Percentiles rank a stretch among this genome's conserved stretches.
Evolutionary conservation across 148 eudicot species (phyloP).

Genomic region (Spergularia bocconei): DNA sequence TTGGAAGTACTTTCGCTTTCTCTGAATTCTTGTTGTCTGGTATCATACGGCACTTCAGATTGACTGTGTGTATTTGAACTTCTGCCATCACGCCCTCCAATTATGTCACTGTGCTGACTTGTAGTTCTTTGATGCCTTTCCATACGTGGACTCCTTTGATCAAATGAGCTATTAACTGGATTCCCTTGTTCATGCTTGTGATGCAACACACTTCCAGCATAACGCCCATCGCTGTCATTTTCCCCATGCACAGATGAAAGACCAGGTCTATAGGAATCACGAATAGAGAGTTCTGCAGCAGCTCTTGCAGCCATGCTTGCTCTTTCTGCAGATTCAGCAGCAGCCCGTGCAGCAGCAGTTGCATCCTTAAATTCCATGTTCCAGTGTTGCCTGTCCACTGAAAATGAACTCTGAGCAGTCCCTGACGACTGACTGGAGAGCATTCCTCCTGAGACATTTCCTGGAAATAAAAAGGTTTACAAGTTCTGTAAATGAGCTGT

Average conservation of each 20-base stretch:
- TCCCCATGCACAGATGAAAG: conserved; percentile 24
- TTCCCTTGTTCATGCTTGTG: conserved; percentile 26
- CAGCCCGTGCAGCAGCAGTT: conserved; percentile 90
- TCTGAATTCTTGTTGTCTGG: conserved; percentile 9
- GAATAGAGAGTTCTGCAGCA: conserved; percentile 77
- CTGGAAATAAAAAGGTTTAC: conserved; percentile 30
- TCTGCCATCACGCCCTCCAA: conserved; percentile 28
- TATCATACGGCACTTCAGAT: conserved; percentile 22
- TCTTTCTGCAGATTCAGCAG: conserved; percentile 93
- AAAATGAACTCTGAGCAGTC: conserved; percentile 30
- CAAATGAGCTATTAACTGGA: conserved; percentile 25
- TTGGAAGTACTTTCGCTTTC: conserved; percentile 27
- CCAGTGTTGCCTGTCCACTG: conserved; percentile 45
- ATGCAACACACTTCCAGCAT: conserved; percentile 25
- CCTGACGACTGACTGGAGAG: conserved; percentile 30
- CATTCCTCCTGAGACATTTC: conserved; percentile 31
- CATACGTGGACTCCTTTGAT: conserved; percentile 31
- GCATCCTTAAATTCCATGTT: conserved; percentile 88
- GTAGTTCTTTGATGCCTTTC: conserved; percentile 27
- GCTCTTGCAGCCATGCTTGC: conserved; percentile 98
- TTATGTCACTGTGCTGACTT: conserved; percentile 21
- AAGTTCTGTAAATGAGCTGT: not conserved
- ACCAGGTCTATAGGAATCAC: conserved; percentile 39
- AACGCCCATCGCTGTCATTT: conserved; percentile 28
- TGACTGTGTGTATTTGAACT: conserved; percentile 15